Evolutionary conservation across 768 basidiomycete genomes (phyloP), one percentile per base, ranked within the genome.

Genomic region (Leccinum disarticulatum): DNA sequence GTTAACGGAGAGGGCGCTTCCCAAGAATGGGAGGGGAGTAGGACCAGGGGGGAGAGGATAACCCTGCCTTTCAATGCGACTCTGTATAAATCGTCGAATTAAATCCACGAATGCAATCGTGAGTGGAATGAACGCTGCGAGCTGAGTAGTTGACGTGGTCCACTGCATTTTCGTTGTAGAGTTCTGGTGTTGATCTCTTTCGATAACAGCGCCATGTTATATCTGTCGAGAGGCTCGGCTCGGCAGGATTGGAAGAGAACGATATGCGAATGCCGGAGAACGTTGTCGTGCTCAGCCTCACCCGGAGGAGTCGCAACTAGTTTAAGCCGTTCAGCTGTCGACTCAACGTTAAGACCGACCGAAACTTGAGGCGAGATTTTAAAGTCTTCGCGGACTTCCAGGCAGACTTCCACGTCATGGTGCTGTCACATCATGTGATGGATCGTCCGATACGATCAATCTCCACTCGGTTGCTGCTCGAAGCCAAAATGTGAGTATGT

Each of bases 1-100:
- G n/a, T 63, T 35, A 6, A 70, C 17, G 7, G 64, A 64, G n/a
- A 70, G 55, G 1, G 11, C 55, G 31, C 58, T 70, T 33, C 66
- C 69, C 19, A 70, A 6, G 15, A 70, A 28, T 17, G 66, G 68
- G 7, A 70, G 38, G 8, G 60, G 52, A 14, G 54, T 63, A 10
- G 66, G 68, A 46, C 68, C n/a, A n/a, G n/a, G n/a, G n/a, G n/a
- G n/a, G n/a, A n/a, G 46, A 57, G 64, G 49, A 47, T 54, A 54
- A 3, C 59, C 67, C 25, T 60, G 56, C 17, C 64, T 53, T 38
- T 68, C 46, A 48, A 59, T 48, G 43, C 49, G 59, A 28, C 28
- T 36, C 19, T 6, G 61, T 28, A 68, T 17, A 6, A 59, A 3
- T 4, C 58, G 57, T 15, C 49, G 52, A 47, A 63, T 49, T 0